Evolutionary conservation across 768 basidiomycete species (phyloP).

Genomic region (Tulasnella sp.): DNA sequence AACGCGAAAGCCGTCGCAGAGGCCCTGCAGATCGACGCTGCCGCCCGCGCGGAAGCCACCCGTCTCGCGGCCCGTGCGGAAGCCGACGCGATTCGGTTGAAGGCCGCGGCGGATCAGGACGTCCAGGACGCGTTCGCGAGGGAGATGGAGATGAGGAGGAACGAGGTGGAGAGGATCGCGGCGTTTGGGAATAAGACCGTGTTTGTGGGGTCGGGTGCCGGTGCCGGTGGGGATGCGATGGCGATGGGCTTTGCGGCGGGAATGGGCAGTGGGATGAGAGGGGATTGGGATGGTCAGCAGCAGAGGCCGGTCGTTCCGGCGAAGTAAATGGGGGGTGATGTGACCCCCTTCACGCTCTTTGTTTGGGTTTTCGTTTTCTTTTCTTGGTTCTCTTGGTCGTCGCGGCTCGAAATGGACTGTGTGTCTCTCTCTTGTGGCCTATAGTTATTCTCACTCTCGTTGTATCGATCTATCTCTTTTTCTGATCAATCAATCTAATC

Average conservation of each 20-base stretch:
- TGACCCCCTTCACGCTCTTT: neutral
- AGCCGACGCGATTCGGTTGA: conserved; percentile 21
- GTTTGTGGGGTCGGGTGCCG: conserved; percentile 13
- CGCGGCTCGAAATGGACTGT: too few relatives aligned
- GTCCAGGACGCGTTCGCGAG: conserved; percentile 56
- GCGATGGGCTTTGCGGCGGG: conserved; percentile 59
- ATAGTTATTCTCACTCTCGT: neutral
- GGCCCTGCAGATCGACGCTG: conserved; percentile 52
- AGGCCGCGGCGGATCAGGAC: conserved; percentile 59
- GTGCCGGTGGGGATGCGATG: conserved; percentile 33
- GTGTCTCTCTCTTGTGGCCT: neutral
- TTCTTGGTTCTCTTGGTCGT: too few relatives aligned
- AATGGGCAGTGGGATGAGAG: conserved; percentile 32
- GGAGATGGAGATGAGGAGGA: conserved; percentile 61
- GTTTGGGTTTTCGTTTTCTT: neutral
- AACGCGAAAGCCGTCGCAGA: conserved; percentile 66
- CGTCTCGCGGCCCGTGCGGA: conserved; percentile 30
- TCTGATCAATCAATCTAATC: neutral
- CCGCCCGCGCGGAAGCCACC: conserved; percentile 67
- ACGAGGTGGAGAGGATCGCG: conserved; percentile 48
- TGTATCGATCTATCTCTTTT: neutral
- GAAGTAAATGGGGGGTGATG: neutral
- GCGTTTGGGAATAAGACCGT: conserved; percentile 44
- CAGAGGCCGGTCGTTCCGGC: neutral
- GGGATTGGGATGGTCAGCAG: neutral